Base-by-base conservation (phyloP, 202 grass and related monocot species). In the Alloteropsis angusta region DNA sequence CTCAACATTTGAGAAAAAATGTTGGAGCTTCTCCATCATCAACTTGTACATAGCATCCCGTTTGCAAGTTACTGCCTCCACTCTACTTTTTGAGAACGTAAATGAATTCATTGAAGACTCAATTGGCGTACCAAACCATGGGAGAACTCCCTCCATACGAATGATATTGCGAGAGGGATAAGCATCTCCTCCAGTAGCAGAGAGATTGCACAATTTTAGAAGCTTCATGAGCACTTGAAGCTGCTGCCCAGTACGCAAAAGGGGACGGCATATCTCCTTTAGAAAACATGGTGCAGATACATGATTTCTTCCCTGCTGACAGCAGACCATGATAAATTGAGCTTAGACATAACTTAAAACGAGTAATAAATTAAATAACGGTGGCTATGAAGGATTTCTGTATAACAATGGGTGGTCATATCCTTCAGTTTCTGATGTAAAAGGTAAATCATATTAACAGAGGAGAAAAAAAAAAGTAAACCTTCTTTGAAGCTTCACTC, bases 201-300 rank as follows among this genome's bases (percentile, higher is more conserved):
- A 87, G 53, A 98, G 53, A 83, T 65, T 85, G 63, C 88, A 95
- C 1, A 84, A 95, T 47, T 88, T 90, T 59, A 98, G 75, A 89
- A 98, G 90, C 70, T 91, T 98, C 76, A 93, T 86, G 72, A 98
- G 91, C 79, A 98, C 96, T 87, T 98, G 87, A 89, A 98, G 89
- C 58, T 98, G 96, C 81, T 89, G 83, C 30, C 96, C 92, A 80
- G 92, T 88, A 74, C 75, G 83, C 49, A 98, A 65, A 82, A 98
- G 86, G 68, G 96, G 87, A 84, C 48, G 48, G 14, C 81, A 94
- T 73, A 93, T 57, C 90, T 95, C 85, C 76, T 83, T 88, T 48
- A 98, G 85, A 85, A 98, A 98, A 76, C 90, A 93, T 87, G 96
- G 96, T 60, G 91, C 86, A 84, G 84, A 84, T 25, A 90, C 79